A percentile compares a stretch with the other conserved stretches of the same genome.
phyloP scores from a whole-genome alignment of 306 rosid species.

The Cicer pinnatifidum region DNA sequence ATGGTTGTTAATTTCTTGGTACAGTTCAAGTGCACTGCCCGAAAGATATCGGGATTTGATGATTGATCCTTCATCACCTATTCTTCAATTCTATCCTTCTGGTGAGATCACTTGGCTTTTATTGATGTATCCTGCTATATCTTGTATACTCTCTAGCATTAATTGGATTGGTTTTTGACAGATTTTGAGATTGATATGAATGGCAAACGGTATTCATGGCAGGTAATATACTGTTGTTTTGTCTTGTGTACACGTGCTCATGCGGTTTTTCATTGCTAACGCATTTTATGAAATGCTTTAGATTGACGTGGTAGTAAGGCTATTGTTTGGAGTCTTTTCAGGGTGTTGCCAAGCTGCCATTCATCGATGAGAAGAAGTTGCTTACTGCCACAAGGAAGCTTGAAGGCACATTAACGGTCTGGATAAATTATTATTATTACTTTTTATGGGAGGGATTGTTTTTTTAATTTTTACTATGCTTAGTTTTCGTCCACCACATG shows the following conservation, averaged over 20 bases:
- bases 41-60: constrained; percentile 81
- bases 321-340: constrained; percentile 47
- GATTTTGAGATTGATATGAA: constrained; percentile 98
- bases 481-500: constrained; percentile 8
- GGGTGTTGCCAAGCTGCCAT: constrained; percentile 98
- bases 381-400: constrained; percentile 77
- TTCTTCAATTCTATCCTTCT: constrained; percentile 76
- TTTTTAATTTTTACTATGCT: not conserved
- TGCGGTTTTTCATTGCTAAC: not conserved
- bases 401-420: constrained; percentile 85
- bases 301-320: constrained; percentile 36
- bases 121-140: constrained; percentile 33
- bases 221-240: constrained; percentile 55
- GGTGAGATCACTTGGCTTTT: constrained; percentile 59
- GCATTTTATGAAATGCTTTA: constrained; percentile 29
- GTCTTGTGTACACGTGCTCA: not conserved
- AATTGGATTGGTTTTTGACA: constrained; percentile 49
- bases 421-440: constrained; percentile 35
- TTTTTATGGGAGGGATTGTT: constrained; percentile 8
- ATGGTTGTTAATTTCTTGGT: constrained; percentile 48
- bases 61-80: constrained; percentile 81
- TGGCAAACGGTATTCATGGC: constrained; percentile 97
- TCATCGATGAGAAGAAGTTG: constrained; percentile 88
- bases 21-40: constrained; percentile 90
- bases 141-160: constrained; percentile 27